phyloP scores from a whole-genome alignment of 2,329 filamentous ascomycete species.

The Myriangium duriaei region DNA sequence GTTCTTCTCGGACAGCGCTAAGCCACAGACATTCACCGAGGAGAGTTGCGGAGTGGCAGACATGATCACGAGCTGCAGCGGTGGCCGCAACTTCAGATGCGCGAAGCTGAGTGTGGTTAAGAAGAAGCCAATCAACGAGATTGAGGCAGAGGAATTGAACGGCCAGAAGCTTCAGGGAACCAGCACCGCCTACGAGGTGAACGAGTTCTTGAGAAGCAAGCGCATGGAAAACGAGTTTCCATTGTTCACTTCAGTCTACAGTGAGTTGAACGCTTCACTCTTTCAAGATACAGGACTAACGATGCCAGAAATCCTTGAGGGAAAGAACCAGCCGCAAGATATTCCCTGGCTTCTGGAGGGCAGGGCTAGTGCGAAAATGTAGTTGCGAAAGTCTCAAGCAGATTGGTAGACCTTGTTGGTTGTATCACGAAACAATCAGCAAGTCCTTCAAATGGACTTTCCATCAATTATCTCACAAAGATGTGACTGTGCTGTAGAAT shows the following conservation, averaged over 20 bases:
- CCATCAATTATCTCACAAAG: no score
- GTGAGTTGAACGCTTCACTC: constrained; percentile 24
- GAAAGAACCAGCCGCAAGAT: constrained; percentile 63
- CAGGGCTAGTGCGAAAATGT: constrained; percentile 10
- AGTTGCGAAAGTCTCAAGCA: constrained; percentile 3
- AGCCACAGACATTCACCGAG: constrained; percentile 84
- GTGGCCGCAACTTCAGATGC: constrained; percentile 87
- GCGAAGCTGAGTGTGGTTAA: constrained; percentile 77
- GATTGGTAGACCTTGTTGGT: no score
- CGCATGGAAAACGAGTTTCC: constrained; percentile 76
- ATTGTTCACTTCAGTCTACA: constrained; percentile 77
- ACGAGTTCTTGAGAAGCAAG: constrained; percentile 70
- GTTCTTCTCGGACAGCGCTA: constrained; percentile 77
- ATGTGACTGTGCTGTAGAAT: no score
- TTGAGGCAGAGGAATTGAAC: constrained; percentile 82
- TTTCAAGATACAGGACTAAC: background rate
- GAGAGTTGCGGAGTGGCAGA: constrained; percentile 92
- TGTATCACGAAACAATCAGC: no score
- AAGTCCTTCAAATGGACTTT: no score
- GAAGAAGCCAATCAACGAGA: constrained; percentile 67
- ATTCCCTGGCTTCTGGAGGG: constrained; percentile 53
- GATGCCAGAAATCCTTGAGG: constrained; percentile 56
- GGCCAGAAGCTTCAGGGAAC: constrained; percentile 96
- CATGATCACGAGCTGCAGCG: constrained; percentile 84
- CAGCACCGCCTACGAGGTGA: constrained; percentile 80